These are phyloP conservation scores for Tylopilus sp. DNA, from an alignment of 768 basidiomycete genomes.

Conservation along the genomic window DNA sequence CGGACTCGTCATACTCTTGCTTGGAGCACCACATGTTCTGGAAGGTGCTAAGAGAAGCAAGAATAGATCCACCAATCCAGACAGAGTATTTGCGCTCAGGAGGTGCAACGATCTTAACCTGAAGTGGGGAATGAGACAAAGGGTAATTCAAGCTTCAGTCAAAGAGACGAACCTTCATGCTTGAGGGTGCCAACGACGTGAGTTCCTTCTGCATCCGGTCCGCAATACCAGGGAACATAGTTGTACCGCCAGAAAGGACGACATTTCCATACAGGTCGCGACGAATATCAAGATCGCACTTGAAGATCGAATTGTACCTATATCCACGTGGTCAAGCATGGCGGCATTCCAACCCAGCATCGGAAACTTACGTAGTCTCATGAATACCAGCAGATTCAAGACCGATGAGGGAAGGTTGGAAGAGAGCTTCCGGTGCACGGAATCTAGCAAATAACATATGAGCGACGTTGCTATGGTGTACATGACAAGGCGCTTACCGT, in stretches of 20 bases:
- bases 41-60: slow-evolving; percentile 92
- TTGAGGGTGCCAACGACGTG: slow-evolving; percentile 70
- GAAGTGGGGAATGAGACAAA: slow-evolving; percentile 1
- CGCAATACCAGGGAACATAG: slow-evolving; percentile 95
- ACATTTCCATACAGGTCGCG: slow-evolving; percentile 35
- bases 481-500: slow-evolving; percentile 33
- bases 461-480: not conserved
- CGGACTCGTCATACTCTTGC: slow-evolving; percentile 88
- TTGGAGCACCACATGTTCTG: slow-evolving; percentile 95
- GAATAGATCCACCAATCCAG: slow-evolving; percentile 88
- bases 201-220: slow-evolving; percentile 97
- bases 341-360: not conserved
- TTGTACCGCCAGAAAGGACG: slow-evolving; percentile 75
- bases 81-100: slow-evolving; percentile 95
- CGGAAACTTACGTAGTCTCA: slow-evolving; percentile 49
- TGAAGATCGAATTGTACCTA: slow-evolving; percentile 57
- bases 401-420: slow-evolving; percentile 57
- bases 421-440: slow-evolving; percentile 54
- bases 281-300: slow-evolving; percentile 68
- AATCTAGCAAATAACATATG: slow-evolving; percentile 35
- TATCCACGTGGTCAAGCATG: slow-evolving; percentile 1
- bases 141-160: not conserved
- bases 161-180: slow-evolving; percentile 67
- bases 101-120: slow-evolving; percentile 91
- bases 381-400: slow-evolving; percentile 85